Percentiles rank a stretch among this genome's conserved stretches.
These are phyloP conservation scores for Haematococcus sp. DNA, from an alignment of 139 green algal genomes.

Conservation along the genomic window DNA sequence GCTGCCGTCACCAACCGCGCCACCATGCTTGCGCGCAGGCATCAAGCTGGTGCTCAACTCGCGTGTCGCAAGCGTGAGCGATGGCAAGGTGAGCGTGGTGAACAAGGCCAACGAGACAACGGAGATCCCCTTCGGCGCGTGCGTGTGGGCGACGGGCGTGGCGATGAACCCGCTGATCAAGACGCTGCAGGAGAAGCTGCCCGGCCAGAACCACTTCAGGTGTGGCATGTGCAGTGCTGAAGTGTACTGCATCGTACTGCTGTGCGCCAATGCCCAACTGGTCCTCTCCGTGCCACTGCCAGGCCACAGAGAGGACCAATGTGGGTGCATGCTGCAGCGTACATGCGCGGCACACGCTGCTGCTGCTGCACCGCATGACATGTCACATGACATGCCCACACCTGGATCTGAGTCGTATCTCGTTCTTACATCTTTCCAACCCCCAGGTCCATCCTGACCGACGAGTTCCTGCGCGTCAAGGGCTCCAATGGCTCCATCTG, in stretches of 20 bases:
- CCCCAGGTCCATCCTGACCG: constrained; percentile 75
- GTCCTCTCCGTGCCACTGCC: too few relatives aligned
- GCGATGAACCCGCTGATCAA: constrained; percentile 85
- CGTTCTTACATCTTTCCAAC: too few relatives aligned
- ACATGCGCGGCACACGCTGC: too few relatives aligned
- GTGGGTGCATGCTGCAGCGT: too few relatives aligned
- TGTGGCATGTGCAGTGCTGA: constrained; percentile 23
- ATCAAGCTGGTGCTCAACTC: constrained; percentile 78
- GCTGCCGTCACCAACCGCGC: too few relatives aligned
- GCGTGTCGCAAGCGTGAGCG: constrained; percentile 57
- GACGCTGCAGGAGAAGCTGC: constrained; percentile 68
- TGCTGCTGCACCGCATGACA: too few relatives aligned
- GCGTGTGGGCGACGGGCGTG: constrained; percentile 87
- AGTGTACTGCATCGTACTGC: too few relatives aligned
- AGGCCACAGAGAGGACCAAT: too few relatives aligned
- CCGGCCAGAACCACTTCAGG: constrained; percentile 84
- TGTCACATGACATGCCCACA: too few relatives aligned
- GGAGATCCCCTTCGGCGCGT: constrained; percentile 80
- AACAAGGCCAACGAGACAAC: constrained; percentile 51
- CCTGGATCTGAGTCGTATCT: too few relatives aligned
- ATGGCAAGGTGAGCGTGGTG: constrained; percentile 48
- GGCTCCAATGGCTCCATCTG: constrained; percentile 81
- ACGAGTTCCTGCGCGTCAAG: constrained; percentile 80
- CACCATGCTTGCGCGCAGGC: constrained; percentile 17
- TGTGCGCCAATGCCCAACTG: too few relatives aligned